These are phyloP conservation scores for Ogataea henricii DNA, from an alignment of 805 yeast genomes.

Conservation along the genomic window DNA sequence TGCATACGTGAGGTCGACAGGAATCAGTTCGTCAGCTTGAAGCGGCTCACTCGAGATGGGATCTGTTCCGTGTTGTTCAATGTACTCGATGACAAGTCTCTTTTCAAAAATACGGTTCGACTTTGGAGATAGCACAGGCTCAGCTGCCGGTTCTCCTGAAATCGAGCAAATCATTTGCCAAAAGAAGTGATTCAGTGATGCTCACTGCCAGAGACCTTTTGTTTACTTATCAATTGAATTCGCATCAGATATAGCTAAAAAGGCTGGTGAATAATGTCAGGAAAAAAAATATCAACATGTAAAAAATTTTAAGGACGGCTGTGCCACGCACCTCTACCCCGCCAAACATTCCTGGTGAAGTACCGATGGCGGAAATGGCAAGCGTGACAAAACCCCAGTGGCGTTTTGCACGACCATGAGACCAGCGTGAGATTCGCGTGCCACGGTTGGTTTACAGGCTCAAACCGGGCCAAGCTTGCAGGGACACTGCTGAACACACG, in stretches of 20 bases:
- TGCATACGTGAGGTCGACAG: constrained; percentile 23
- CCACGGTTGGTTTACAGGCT: too few relatives aligned
- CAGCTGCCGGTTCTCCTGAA: constrained; percentile 71
- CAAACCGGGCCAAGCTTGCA: too few relatives aligned
- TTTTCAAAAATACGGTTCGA: constrained; percentile 74
- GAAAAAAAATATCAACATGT: too few relatives aligned
- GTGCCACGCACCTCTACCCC: background rate
- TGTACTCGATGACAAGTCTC: constrained; percentile 57
- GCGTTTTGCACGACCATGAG: background rate
- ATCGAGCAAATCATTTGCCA: constrained; percentile 33
- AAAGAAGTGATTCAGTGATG: background rate
- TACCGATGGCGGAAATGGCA: background rate
- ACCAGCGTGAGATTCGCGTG: too few relatives aligned
- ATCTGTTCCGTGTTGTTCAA: constrained; percentile 67
- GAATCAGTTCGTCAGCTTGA: constrained; percentile 57
- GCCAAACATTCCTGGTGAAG: background rate
- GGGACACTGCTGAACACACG: too few relatives aligned
- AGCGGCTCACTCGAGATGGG: constrained; percentile 73
- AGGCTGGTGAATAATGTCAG: background rate
- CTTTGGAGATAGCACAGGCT: constrained; percentile 75
- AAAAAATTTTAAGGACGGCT: background rate
- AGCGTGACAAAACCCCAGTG: too few relatives aligned
- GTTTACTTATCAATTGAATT: background rate
- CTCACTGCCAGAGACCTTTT: background rate
- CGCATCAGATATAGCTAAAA: background rate